phyloP scores from a whole-genome alignment of 345 rosid species.

The Brassica napus region DNA sequence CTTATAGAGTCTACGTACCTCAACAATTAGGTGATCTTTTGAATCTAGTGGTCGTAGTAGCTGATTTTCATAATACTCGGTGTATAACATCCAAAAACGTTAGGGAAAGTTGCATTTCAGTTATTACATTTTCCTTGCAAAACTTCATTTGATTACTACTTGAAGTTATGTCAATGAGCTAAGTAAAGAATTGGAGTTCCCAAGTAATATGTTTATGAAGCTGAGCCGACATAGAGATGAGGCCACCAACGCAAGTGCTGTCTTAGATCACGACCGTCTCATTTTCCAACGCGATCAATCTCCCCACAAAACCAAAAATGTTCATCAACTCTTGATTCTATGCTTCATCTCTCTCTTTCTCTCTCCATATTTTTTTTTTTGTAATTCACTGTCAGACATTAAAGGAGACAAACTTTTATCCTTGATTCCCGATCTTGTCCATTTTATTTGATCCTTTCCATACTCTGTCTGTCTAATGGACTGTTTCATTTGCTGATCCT shows the following conservation, averaged over 20 bases:
- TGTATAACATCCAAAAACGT: constrained; percentile 19
- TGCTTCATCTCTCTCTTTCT: constrained; percentile 26
- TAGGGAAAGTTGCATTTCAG: neutral
- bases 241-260: constrained; percentile 87
- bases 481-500: constrained; percentile 14
- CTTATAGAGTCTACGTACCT: constrained; percentile 7
- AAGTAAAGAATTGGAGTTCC: constrained; percentile 31
- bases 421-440: constrained; percentile 52
- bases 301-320: constrained; percentile 28
- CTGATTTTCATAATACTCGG: constrained; percentile 10
- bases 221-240: constrained; percentile 72
- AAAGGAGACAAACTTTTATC: constrained; percentile 51
- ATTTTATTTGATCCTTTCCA: constrained; percentile 37
- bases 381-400: constrained; percentile 19
- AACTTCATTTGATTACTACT: neutral
- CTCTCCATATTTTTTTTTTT: constrained; percentile 18
- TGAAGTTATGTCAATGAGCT: constrained; percentile 4
- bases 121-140: neutral
- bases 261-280: constrained; percentile 46
- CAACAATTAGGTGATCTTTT: constrained; percentile 14
- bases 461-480: constrained; percentile 27
- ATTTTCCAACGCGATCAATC: constrained; percentile 53
- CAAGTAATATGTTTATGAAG: constrained; percentile 44
- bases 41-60: constrained; percentile 26
- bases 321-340: constrained; percentile 26